A percentile compares a stretch with the other conserved stretches of the same genome.
Conservation (phyloP, 805 yeast genomes). For the Tetrapisispora pingtungensis region DNA sequence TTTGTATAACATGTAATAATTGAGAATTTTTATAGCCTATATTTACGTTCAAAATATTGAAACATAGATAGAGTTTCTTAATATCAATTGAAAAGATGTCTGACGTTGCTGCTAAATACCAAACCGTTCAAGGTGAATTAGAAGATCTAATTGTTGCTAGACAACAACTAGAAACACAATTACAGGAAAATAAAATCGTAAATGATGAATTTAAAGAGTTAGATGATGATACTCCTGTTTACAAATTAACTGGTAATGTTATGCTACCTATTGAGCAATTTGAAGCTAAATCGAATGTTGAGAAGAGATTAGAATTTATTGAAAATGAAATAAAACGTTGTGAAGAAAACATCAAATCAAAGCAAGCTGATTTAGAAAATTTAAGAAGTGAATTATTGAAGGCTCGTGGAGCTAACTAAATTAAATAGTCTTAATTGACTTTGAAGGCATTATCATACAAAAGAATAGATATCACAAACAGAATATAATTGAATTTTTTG, state of each 20-base stretch:
- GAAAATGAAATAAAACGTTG: constrained; percentile 66
- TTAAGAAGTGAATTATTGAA: constrained; percentile 44
- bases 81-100: not conserved
- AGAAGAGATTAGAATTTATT: constrained; percentile 83
- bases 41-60: too few species aligned
- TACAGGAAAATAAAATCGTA: constrained; percentile 88
- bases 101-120: constrained; percentile 24
- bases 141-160: constrained; percentile 56
- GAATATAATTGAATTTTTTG: too few species aligned
- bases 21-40: too few species aligned
- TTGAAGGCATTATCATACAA: not conserved
- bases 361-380: constrained; percentile 46
- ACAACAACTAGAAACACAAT: constrained; percentile 85
- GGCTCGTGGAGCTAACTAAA: constrained; percentile 4
- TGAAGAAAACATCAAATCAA: constrained; percentile 54
- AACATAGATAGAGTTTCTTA: too few species aligned
- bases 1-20: too few species aligned
- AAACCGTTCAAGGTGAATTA: constrained; percentile 37
- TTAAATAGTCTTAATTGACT: not conserved
- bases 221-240: constrained; percentile 64
- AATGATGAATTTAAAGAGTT: constrained; percentile 63
- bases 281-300: constrained; percentile 79
- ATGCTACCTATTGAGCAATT: constrained; percentile 75
- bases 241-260: constrained; percentile 86
- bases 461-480: not conserved